phyloP scores from a whole-genome alignment of 257 asterid genomes.

The Pogostemon cablin region DNA sequence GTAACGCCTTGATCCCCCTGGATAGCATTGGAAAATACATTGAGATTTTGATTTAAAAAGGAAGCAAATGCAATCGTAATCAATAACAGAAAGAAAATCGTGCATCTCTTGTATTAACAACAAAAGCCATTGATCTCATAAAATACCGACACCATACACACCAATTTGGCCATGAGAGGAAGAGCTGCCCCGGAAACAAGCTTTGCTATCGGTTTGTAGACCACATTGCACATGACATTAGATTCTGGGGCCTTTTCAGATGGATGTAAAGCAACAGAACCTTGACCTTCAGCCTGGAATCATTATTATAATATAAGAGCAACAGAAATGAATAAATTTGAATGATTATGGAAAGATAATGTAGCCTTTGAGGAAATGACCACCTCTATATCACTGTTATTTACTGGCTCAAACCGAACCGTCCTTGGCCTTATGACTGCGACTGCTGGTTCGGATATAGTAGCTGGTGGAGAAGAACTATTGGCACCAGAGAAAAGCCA shows the following conservation, averaged over 20 bases:
- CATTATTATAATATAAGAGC: slow-evolving; percentile 18
- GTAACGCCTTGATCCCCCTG: slow-evolving; percentile 40
- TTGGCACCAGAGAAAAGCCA: slow-evolving; percentile 53
- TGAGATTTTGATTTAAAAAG: slow-evolving; percentile 21
- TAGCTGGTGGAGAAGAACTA: slow-evolving; percentile 45
- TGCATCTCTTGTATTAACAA: neutral
- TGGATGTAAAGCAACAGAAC: slow-evolving; percentile 38
- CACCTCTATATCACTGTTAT: slow-evolving; percentile 33
- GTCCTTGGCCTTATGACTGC: slow-evolving; percentile 70
- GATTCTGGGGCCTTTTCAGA: slow-evolving; percentile 41
- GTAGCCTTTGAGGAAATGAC: slow-evolving; percentile 12
- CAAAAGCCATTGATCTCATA: neutral
- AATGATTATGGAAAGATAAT: neutral
- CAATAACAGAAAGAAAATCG: neutral
- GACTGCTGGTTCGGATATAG: slow-evolving; percentile 41
- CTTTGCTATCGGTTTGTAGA: slow-evolving; percentile 77
- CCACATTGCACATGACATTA: slow-evolving; percentile 42
- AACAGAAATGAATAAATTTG: neutral
- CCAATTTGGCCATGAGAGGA: slow-evolving; percentile 72
- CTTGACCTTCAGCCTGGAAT: slow-evolving; percentile 46
- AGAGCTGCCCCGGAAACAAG: slow-evolving; percentile 60
- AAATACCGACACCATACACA: slow-evolving; percentile 35
- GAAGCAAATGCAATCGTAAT: neutral
- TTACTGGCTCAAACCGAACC: slow-evolving; percentile 52
- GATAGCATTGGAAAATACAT: slow-evolving; percentile 15